A percentile compares a stretch with the other conserved stretches of the same genome.
These are phyloP conservation scores for Penicillium malachiteum DNA, from an alignment of 495 filamentous ascomycete species.

Conservation along the genomic window DNA sequence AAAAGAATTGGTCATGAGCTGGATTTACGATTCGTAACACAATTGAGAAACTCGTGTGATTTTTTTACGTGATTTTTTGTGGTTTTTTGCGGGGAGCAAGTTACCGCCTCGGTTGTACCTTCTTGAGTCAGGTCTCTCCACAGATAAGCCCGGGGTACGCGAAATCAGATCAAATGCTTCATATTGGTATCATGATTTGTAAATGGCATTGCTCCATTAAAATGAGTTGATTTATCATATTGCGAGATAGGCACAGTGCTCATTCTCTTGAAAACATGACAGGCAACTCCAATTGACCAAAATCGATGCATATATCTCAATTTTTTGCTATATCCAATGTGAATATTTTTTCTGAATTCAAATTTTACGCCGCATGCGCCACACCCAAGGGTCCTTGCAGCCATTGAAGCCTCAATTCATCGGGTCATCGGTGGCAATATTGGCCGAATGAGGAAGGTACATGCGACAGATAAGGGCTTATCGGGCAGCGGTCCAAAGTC, in stretches of 20 bases:
- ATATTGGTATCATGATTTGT: too few relatives aligned
- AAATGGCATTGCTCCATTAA: too few relatives aligned
- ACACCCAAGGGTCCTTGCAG: constrained; percentile 3
- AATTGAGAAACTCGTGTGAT: constrained; percentile 10
- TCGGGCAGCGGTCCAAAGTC: constrained; percentile 11
- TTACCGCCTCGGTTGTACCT: constrained; percentile 27
- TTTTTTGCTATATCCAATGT: neutral
- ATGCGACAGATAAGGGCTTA: constrained; percentile 21
- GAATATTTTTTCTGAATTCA: neutral
- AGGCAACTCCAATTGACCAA: neutral
- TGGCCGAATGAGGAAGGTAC: constrained; percentile 21
- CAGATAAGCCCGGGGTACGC: neutral
- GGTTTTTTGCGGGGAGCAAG: constrained; percentile 24
- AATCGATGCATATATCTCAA: neutral
- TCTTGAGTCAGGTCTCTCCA: constrained; percentile 20
- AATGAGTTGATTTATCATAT: too few relatives aligned
- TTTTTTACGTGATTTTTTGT: constrained; percentile 1
- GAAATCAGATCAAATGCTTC: too few relatives aligned
- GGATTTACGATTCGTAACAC: constrained; percentile 18
- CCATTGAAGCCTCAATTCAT: neutral
- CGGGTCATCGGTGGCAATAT: constrained; percentile 17
- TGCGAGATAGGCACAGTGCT: too few relatives aligned
- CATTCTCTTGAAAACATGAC: neutral
- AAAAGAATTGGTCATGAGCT: constrained; percentile 21
- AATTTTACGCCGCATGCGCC: neutral